These are phyloP conservation scores for Halophytophthora polymorphica DNA, from an alignment of 352 stramenopile species.

Conservation along the genomic window DNA sequence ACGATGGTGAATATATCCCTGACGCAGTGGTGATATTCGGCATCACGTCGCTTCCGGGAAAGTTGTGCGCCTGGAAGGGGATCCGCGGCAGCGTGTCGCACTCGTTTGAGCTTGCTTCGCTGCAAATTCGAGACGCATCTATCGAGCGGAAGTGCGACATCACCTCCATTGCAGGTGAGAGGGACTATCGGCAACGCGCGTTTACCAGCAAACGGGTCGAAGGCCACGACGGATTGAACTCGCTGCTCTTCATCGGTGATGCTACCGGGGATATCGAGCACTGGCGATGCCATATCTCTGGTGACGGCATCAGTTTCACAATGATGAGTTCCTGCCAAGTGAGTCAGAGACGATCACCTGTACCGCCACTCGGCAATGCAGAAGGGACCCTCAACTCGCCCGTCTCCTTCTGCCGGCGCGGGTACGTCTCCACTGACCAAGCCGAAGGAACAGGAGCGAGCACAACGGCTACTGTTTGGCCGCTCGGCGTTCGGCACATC, in stretches of 20 bases:
- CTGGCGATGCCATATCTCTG: slow-evolving; percentile 66
- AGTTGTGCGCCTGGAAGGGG: slow-evolving; percentile 66
- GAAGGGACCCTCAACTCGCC: slow-evolving; percentile 4
- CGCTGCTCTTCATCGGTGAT: slow-evolving; percentile 75
- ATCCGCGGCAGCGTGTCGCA: slow-evolving; percentile 25
- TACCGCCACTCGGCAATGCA: slow-evolving; percentile 4
- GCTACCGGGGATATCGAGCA: slow-evolving; percentile 56
- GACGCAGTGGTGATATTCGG: slow-evolving; percentile 72
- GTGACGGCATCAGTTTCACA: slow-evolving; percentile 55
- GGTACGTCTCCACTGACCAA: slow-evolving; percentile 24
- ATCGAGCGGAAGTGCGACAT: slow-evolving; percentile 57
- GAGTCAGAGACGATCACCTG: slow-evolving; percentile 4
- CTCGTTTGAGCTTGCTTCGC: slow-evolving; percentile 43
- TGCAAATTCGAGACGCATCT: slow-evolving; percentile 48
- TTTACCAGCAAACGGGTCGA: slow-evolving; percentile 50
- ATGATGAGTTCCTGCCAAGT: slow-evolving; percentile 59
- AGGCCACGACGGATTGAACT: slow-evolving; percentile 49
- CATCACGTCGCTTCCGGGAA: slow-evolving; percentile 41
- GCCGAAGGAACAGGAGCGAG: slow-evolving; percentile 6
- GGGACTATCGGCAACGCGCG: slow-evolving; percentile 77
- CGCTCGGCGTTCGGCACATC: slow-evolving; percentile 55
- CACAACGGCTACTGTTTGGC: neutral
- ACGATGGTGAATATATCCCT: slow-evolving; percentile 73
- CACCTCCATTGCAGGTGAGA: slow-evolving; percentile 70
- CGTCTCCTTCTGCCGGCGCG: slow-evolving; percentile 31